Conservation (phyloP, 1,139 yeast species). For the Nakaseomyces bracarensis region DNA sequence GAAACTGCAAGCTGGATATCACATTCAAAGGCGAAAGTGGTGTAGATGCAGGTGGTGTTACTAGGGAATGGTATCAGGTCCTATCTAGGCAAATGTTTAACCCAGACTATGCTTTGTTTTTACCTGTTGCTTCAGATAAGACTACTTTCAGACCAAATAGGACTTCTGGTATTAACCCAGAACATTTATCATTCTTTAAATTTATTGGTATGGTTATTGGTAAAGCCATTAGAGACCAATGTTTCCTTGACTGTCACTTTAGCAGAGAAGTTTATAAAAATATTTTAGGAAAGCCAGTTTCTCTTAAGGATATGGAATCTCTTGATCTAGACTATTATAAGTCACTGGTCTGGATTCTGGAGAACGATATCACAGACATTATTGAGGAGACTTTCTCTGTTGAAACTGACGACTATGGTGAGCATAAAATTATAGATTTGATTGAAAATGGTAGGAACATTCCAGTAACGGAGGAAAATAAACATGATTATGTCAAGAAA, state of each 20-base stretch:
- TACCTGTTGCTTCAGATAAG: conserved; percentile 86
- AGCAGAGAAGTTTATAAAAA: conserved; percentile 91
- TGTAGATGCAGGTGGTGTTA: conserved; percentile 97
- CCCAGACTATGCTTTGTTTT: conserved; percentile 88
- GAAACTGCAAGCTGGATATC: conserved; percentile 65
- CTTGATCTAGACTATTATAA: conserved; percentile 88
- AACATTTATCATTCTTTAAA: conserved; percentile 84
- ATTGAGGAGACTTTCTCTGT: conserved; percentile 94
- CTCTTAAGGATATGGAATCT: conserved; percentile 91
- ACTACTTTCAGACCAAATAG: conserved; percentile 95
- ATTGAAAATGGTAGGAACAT: conserved; percentile 76
- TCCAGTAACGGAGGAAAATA: conserved; percentile 84
- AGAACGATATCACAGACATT: conserved; percentile 91
- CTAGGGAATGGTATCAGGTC: conserved; percentile 96
- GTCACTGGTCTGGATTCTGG: conserved; percentile 91
- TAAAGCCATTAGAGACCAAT: conserved; percentile 83
- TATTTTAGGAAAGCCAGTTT: conserved; percentile 70
- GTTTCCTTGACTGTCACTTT: conserved; percentile 89
- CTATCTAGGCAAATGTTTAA: conserved; percentile 92
- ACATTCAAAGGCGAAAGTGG: conserved; percentile 91
- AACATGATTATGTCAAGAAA: conserved; percentile 75
- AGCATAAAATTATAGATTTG: conserved; percentile 69
- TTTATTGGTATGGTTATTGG: conserved; percentile 93
- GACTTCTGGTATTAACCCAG: conserved; percentile 88
- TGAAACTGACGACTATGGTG: conserved; percentile 92